phyloP scores from a whole-genome alignment of 2,329 filamentous ascomycete species.

The Periconia sp. region DNA sequence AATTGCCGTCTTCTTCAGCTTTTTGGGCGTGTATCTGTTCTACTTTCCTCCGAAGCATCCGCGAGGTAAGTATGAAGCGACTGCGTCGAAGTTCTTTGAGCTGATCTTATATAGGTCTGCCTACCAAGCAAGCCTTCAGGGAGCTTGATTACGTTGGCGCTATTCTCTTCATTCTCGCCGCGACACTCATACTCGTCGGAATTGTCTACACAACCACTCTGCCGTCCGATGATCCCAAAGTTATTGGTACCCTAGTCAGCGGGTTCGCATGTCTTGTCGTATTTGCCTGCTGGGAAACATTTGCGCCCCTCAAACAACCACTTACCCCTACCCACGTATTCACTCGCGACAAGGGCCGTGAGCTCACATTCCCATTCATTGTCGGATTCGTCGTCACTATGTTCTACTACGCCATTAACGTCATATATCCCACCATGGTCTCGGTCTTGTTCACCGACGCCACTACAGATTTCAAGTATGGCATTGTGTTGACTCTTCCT shows the following conservation, averaged over 20 bases:
- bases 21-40: conserved; percentile 50
- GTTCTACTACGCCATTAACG: conserved; percentile 58
- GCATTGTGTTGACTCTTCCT: conserved; percentile 49
- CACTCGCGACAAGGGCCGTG: conserved; percentile 51
- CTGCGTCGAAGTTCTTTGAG: neutral
- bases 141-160: conserved; percentile 42
- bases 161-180: conserved; percentile 36
- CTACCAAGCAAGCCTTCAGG: conserved; percentile 25
- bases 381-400: conserved; percentile 56
- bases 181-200: conserved; percentile 36
- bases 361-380: conserved; percentile 55
- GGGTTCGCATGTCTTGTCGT: conserved; percentile 36
- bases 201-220: conserved; percentile 41
- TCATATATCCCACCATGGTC: conserved; percentile 58
- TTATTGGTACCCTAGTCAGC: conserved; percentile 39
- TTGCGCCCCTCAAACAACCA: conserved; percentile 30
- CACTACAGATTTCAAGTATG: conserved; percentile 42
- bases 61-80: conserved; percentile 21
- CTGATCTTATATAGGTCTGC: conserved; percentile 15
- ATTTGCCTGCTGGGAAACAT: conserved; percentile 42
- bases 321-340: conserved; percentile 56
- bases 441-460: conserved; percentile 51
- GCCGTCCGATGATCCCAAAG: conserved; percentile 28
- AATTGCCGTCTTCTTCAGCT: conserved; percentile 53
- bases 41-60: conserved; percentile 52